A percentile compares a stretch with the other conserved stretches of the same genome.
Conservation (phyloP, 2,329 filamentous ascomycete genomes). For the Pseudocercospora crystallina region DNA sequence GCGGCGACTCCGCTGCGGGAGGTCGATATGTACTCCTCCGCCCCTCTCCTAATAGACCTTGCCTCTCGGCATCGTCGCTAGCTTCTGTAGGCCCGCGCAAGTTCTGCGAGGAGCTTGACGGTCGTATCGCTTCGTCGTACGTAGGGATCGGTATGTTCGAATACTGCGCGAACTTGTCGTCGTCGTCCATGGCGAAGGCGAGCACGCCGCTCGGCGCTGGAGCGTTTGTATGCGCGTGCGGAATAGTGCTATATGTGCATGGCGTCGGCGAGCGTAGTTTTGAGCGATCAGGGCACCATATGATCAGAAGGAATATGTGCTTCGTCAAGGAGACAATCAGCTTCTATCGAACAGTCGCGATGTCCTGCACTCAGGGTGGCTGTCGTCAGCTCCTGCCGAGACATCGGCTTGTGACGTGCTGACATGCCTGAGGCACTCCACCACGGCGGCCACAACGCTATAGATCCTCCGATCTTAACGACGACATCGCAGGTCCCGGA, state of each 20-base stretch:
- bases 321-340: too few relatives aligned
- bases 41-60: conserved; percentile 65
- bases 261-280: too few relatives aligned
- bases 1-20: conserved; percentile 80
- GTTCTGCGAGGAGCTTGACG: conserved; percentile 48
- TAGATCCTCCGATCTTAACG: too few relatives aligned
- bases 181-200: conserved; percentile 15
- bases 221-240: not conserved
- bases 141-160: conserved; percentile 67
- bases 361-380: too few relatives aligned
- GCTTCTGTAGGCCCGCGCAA: conserved; percentile 57
- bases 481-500: too few relatives aligned
- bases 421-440: too few relatives aligned
- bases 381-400: too few relatives aligned
- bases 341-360: too few relatives aligned
- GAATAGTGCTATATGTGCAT: not conserved
- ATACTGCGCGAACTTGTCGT: conserved; percentile 26
- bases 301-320: too few relatives aligned
- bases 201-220: conserved; percentile 1
- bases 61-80: conserved; percentile 71
- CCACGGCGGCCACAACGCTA: too few relatives aligned
- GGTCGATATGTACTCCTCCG: conserved; percentile 61
- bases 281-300: too few relatives aligned
- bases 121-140: conserved; percentile 74
- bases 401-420: too few relatives aligned